phyloP scores from a whole-genome alignment of 129 eudicot genomes.

The Helichrysum umbraculigerum region DNA sequence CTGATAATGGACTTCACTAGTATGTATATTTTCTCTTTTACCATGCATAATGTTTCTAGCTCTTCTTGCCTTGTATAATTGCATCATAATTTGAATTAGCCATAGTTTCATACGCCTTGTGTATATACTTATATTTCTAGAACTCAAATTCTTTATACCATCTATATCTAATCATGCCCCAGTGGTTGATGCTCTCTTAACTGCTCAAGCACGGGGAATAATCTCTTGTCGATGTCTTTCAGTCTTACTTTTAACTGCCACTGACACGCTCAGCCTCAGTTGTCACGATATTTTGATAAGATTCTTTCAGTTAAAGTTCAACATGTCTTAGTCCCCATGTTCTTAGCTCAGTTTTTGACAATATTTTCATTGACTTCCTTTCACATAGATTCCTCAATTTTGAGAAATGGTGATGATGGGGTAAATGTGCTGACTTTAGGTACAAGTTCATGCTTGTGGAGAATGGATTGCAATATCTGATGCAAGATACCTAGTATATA shows the following conservation, averaged over 20 bases:
- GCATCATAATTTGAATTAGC: neutral
- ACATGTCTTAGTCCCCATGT: neutral
- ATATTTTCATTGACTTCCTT: slow-evolving; percentile 7
- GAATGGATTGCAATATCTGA: neutral
- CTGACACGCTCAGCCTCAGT: neutral
- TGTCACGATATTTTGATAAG: neutral
- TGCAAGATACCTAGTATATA: slow-evolving; percentile 1
- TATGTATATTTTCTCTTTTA: neutral
- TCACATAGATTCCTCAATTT: neutral
- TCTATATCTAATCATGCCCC: slow-evolving; percentile 10
- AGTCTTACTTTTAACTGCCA: neutral
- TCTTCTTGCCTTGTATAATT: slow-evolving; percentile 26
- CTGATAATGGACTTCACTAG: slow-evolving; percentile 6
- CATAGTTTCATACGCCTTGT: neutral
- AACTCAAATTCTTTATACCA: slow-evolving; percentile 3
- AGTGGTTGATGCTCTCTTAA: neutral
- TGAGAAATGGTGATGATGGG: neutral
- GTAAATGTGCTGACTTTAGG: slow-evolving; percentile 2
- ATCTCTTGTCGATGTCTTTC: neutral
- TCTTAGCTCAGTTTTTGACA: slow-evolving; percentile 2
- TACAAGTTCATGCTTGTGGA: slow-evolving; percentile 14
- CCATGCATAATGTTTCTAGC: slow-evolving; percentile 7
- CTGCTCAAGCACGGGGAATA: slow-evolving; percentile 13
- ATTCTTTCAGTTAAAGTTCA: neutral
- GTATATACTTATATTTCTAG: slow-evolving; percentile 3